Base-by-base conservation (phyloP, 2,329 filamentous ascomycete species). In the Neofusicoccum ribis region DNA sequence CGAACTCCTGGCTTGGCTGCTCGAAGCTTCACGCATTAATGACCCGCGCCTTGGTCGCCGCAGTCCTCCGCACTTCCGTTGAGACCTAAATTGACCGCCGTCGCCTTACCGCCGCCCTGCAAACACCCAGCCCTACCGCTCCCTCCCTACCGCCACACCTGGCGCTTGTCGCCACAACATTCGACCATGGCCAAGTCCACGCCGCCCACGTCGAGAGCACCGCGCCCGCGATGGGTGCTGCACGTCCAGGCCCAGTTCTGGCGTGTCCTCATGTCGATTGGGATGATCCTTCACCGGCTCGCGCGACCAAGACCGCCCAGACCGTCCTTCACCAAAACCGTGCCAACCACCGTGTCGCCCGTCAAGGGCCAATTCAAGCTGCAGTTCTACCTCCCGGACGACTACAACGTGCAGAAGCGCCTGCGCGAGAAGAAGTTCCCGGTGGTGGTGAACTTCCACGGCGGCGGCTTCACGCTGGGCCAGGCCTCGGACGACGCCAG, bases 211-310 rank as follows among this genome's bases (percentile, higher is more conserved):
- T 59, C 44, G 9, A 15, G 39, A 36, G 36, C 50, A 20, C 61
- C 70, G 63, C 80, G 79, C 15, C 78, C 81, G 41, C 83, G 88
- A 77, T 86, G 84, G 81, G 83, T 86, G 71, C 83, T 91, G 11
- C 83, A 84, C 64, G 69, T 88, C 61, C 85, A 90, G 73, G 89
- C 89, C 52, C 78, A 82, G 34, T 84, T 88, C 73, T 91, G 88
- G 88, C 84, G 90, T 61, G 82, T 84, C 64, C 80, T 91, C 47
- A 90, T 91, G 85, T 82, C 82, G 65, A 83, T 91, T 65, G 89
- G 88, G 72, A 91, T 91, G 88, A 80, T 84, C 66, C 78, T 91
- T 44, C 89, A 92, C 73, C 84, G 83, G 63, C 77, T 88, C 66
- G 85, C 88, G 0, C 78, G 82, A 47, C 88, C 88, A 6, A 81